These are phyloP conservation scores for Coemansia umbellata DNA, from an alignment of 192 early-diverging fungal genomes.

Conservation along the genomic window DNA sequence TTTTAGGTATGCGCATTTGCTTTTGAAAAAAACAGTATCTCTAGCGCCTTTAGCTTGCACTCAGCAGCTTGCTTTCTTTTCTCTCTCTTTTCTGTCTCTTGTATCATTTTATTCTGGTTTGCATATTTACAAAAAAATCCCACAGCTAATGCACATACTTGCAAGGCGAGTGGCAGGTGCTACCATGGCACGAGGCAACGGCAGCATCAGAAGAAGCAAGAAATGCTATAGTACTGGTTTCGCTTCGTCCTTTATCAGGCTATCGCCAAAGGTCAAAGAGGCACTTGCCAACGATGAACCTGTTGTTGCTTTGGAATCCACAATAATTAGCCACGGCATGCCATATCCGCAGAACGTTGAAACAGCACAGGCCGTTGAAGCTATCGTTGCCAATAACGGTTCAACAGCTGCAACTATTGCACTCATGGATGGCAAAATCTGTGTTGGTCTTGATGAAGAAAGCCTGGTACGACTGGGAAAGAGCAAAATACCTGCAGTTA, in stretches of 20 bases:
- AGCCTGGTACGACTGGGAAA: slow-evolving; percentile 64
- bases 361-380: slow-evolving; percentile 79
- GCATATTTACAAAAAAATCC: neutral
- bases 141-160: neutral
- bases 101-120: no score
- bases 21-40: neutral
- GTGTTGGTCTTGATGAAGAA: slow-evolving; percentile 69
- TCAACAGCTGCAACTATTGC: slow-evolving; percentile 88
- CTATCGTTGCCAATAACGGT: slow-evolving; percentile 65
- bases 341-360: slow-evolving; percentile 89
- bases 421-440: slow-evolving; percentile 77
- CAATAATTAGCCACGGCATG: slow-evolving; percentile 97
- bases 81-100: neutral
- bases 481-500: slow-evolving; percentile 58
- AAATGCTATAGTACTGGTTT: neutral
- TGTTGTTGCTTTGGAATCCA: slow-evolving; percentile 90
- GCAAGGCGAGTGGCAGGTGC: neutral
- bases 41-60: neutral
- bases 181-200: neutral
- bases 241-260: neutral
- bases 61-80: neutral
- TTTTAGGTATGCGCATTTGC: no score
- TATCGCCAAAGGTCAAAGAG: slow-evolving; percentile 26
- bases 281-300: slow-evolving; percentile 64
- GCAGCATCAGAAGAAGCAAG: no score